Evolutionary conservation across 1,139 yeast genomes (phyloP), one percentile per base, ranked within the genome.

Genomic region (Sporopachydermia cereana): DNA sequence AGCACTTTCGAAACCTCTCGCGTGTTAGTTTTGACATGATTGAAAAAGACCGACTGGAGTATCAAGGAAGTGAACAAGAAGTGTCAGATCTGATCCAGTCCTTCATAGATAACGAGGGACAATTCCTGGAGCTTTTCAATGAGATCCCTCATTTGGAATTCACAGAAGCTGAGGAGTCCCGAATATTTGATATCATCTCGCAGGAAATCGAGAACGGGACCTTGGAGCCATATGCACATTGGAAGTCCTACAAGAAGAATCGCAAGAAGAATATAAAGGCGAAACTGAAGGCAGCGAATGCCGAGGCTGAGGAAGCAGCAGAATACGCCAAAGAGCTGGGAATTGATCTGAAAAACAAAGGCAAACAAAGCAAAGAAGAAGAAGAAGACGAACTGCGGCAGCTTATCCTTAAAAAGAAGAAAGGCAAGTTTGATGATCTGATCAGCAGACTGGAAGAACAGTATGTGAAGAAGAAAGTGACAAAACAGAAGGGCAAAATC

Each of bases 91-190:
- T 88, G 18, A 51, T 77, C 36, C 71, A 73, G 44, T 72, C 74
- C 45, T 82, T 84, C 62, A 59, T 67, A 3, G 72, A 69, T 53
- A 72, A 74, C 50, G 74, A 80, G 24, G 95, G 95, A 3, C 84
- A 84, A 54, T 74, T 85, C 55, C 66, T 79, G 44, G 68, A 69
- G 48, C 63, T 86, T 16, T 82, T 85, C 57, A 95, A 84, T 58
- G 69, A 71, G 42, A 79, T 86, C 4, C 83, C 93, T 16, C 95
- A 86, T 60, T 70, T 83, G 45, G 88, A 81, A 50, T 72, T 79
- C 44, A 69, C 70, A n/a, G 74, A 67, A 46, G 71, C 63, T 3
- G 83, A 78, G 52, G 88, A 81, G 53, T 62, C 61, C 44, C 69
- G 96, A 34, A 71, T 84, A 24, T 74, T 72, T 49, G 59, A 59